Evolutionary conservation across 306 rosid genomes (phyloP).

Genomic region (Lablab purpureus): DNA sequence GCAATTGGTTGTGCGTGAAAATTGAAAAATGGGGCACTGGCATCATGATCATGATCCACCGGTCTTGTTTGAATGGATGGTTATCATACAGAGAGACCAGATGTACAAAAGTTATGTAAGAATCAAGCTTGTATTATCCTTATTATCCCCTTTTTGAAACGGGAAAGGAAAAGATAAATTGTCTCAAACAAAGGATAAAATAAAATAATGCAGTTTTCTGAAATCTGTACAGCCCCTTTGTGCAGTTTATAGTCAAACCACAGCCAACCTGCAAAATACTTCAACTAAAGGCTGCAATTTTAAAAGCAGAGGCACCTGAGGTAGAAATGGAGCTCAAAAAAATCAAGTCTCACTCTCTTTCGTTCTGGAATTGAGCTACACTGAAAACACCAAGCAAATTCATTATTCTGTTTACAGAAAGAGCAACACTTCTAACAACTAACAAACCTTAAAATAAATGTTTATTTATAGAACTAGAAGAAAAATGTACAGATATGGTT

Average conservation of each 20-base stretch:
- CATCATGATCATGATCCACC: background rate
- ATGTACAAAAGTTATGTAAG: conserved; percentile 47
- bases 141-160: background rate
- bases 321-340: background rate
- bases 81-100: background rate
- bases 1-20: background rate
- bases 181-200: conserved; percentile 28
- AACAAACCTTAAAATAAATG: background rate
- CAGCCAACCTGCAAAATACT: conserved; percentile 5
- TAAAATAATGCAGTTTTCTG: conserved; percentile 7
- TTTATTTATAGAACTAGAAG: background rate
- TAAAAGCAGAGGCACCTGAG: background rate
- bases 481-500: background rate
- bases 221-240: background rate
- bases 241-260: background rate
- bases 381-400: background rate
- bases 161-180: background rate
- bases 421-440: background rate
- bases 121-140: background rate
- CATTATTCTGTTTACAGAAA: background rate
- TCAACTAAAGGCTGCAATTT: background rate
- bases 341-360: too few relatives aligned
- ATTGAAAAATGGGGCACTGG: conserved; percentile 27
- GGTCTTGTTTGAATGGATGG: conserved; percentile 37
- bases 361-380: background rate